Evolutionary conservation across 345 rosid genomes (phyloP), one percentile per base, ranked within the genome.

Genomic region (Eutrema japonicum): DNA sequence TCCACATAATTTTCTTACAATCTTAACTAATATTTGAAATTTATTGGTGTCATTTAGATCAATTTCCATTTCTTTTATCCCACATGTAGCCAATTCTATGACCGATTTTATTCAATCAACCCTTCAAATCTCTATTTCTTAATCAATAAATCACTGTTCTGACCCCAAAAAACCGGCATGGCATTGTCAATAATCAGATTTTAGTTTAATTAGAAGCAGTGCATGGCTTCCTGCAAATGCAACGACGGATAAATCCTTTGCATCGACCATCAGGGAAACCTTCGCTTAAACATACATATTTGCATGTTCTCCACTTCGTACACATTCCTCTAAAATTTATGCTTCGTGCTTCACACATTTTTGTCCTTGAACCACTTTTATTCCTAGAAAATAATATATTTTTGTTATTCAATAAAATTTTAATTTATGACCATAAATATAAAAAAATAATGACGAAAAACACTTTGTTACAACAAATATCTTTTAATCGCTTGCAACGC

Each of bases 231-330:
- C 8, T 42, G 9, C 64, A 68, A 18, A 14, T 3, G 3, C 64
- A 68, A 0, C 4, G 1, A 3, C 32, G 35, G 5, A 40, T 2
- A 1, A 22, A 1, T 10, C 73, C 73, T 68, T 3, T 29, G 42
- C 54, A 55, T 55, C 16, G 18, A 56, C 64, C 64, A 42, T 68
- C 73, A 16, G 45, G 35, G 4, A 68, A 68, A 4, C 45, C 36
- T 68, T 68, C 73, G 4, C 45, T 56, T 0, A 55, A 11, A 33
- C 73, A 68, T 1, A 32, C 54, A 10, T 12, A 2, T 6, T 18
- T 32, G 43, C 64, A 68, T n/a, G 9, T 66, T 8, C 60, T 51
- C 71, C 60, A 66, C 2, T 27, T 66, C 26, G 26, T 0, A 26
- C 71, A 66, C n/a, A 51, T 26, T 0, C 40, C 71, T 29, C n/a